These are phyloP conservation scores for Schwanniomyces vanrijiae DNA, from an alignment of 805 yeast species.

Conservation along the genomic window DNA sequence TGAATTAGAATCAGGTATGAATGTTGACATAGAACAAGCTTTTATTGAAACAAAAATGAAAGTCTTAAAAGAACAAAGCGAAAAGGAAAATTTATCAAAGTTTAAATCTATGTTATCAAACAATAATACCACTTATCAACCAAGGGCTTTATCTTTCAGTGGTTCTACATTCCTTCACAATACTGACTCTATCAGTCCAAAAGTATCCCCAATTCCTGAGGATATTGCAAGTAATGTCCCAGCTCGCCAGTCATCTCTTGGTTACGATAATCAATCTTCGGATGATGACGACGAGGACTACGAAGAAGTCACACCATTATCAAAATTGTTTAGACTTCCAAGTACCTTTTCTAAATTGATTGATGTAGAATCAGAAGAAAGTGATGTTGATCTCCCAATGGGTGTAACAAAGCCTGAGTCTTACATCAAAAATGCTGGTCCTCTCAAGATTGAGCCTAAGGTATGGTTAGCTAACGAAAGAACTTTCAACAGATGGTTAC, in stretches of 20 bases:
- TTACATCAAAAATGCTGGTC: slow-evolving; percentile 84
- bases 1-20: slow-evolving; percentile 72
- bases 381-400: slow-evolving; percentile 78
- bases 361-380: slow-evolving; percentile 79
- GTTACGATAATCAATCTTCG: slow-evolving; percentile 34
- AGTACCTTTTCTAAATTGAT: slow-evolving; percentile 38
- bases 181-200: slow-evolving; percentile 1
- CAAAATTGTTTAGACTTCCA: slow-evolving; percentile 26
- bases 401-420: slow-evolving; percentile 84
- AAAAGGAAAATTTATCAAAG: slow-evolving; percentile 45
- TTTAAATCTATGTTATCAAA: slow-evolving; percentile 39
- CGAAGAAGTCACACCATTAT: slow-evolving; percentile 23
- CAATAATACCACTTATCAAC: slow-evolving; percentile 24
- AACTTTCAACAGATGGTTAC: slow-evolving; percentile 94
- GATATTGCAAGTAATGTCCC: neutral
- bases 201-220: neutral
- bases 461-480: slow-evolving; percentile 99
- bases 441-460: slow-evolving; percentile 92
- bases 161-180: slow-evolving; percentile 20
- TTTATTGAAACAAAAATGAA: slow-evolving; percentile 64
- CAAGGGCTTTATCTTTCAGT: slow-evolving; percentile 40
- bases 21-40: slow-evolving; percentile 77
- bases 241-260: neutral
- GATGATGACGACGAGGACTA: slow-evolving; percentile 37
- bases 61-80: slow-evolving; percentile 46